A percentile compares a stretch with the other conserved stretches of the same genome.
phyloP scores from a whole-genome alignment of 2,329 filamentous ascomycete species.

The Arthrobotrys musiformis region DNA sequence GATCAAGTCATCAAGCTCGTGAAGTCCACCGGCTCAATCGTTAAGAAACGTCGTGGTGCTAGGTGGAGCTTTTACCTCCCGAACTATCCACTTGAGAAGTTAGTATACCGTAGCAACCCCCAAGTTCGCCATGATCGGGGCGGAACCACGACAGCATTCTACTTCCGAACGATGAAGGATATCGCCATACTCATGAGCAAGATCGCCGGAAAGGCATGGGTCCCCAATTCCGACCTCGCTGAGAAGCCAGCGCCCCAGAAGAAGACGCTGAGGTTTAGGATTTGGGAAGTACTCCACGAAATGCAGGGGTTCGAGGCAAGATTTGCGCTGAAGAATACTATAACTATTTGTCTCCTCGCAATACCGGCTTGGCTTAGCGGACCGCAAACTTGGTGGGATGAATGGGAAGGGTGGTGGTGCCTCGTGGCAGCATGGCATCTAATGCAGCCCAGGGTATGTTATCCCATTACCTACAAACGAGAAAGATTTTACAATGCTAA shows the following conservation, averaged over 20 bases:
- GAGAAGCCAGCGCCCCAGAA: conserved; percentile 53
- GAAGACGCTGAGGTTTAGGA: conserved; percentile 64
- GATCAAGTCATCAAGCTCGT: conserved; percentile 42
- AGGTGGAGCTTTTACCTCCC: conserved; percentile 65
- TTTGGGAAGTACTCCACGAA: conserved; percentile 68
- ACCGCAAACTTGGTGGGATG: conserved; percentile 68
- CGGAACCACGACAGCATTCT: conserved; percentile 68
- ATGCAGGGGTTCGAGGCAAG: conserved; percentile 70
- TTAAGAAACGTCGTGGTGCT: conserved; percentile 63
- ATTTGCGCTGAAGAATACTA: conserved; percentile 70
- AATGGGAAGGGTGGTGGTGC: conserved; percentile 70
- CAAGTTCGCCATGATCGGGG: conserved; percentile 72
- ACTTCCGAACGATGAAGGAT: conserved; percentile 63
- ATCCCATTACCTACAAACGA: neutral
- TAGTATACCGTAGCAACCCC: conserved; percentile 68
- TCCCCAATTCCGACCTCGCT: conserved; percentile 44
- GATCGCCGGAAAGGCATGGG: conserved; percentile 61
- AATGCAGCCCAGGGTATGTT: conserved; percentile 66
- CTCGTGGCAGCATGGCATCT: conserved; percentile 70
- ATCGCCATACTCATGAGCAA: conserved; percentile 63
- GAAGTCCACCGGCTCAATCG: conserved; percentile 66
- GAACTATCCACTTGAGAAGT: conserved; percentile 69
- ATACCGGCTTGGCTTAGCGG: conserved; percentile 68
- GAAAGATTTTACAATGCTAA: conserved; percentile 1
- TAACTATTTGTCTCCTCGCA: conserved; percentile 66